Percentiles rank a stretch among this genome's conserved stretches.
These are phyloP conservation scores for Panellus pusillus DNA, from an alignment of 768 basidiomycete genomes.

Conservation along the genomic window DNA sequence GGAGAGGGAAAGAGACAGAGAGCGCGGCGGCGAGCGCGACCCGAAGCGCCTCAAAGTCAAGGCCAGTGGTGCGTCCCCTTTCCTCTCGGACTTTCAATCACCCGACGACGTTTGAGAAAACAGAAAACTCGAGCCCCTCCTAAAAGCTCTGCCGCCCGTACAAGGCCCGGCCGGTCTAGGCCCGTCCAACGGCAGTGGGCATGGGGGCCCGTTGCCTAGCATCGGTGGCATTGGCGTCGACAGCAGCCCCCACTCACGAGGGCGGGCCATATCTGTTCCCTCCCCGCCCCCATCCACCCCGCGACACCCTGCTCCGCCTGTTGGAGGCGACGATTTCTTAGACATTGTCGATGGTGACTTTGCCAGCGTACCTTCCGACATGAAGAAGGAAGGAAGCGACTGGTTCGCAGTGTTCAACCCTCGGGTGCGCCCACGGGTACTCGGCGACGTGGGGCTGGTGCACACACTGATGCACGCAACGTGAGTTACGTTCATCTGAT, in stretches of 20 bases:
- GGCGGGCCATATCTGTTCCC: neutral
- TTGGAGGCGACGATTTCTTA: slow-evolving; percentile 35
- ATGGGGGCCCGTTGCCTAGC: neutral
- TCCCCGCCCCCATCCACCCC: neutral
- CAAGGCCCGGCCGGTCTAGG: neutral
- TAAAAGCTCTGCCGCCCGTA: slow-evolving; percentile 11
- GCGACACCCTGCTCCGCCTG: neutral
- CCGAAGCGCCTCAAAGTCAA: slow-evolving; percentile 62
- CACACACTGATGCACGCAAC: slow-evolving; percentile 85
- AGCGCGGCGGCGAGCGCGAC: slow-evolving; percentile 47
- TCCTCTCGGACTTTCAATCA: neutral
- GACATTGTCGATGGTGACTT: slow-evolving; percentile 45
- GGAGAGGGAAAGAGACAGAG: no score
- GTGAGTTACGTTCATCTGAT: slow-evolving; percentile 39
- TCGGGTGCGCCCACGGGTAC: slow-evolving; percentile 53
- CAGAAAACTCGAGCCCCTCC: slow-evolving; percentile 13
- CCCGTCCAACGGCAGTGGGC: slow-evolving; percentile 1
- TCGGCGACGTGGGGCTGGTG: slow-evolving; percentile 71
- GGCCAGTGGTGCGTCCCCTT: slow-evolving; percentile 13
- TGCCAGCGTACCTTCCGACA: slow-evolving; percentile 47
- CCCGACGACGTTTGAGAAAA: no score
- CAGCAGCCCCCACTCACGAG: slow-evolving; percentile 4
- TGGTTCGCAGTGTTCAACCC: slow-evolving; percentile 89
- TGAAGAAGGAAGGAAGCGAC: slow-evolving; percentile 69
- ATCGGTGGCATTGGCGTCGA: no score